Evolutionary conservation across 2,329 filamentous ascomycete species (phyloP).

Genomic region (Aspergillus amoenus): DNA sequence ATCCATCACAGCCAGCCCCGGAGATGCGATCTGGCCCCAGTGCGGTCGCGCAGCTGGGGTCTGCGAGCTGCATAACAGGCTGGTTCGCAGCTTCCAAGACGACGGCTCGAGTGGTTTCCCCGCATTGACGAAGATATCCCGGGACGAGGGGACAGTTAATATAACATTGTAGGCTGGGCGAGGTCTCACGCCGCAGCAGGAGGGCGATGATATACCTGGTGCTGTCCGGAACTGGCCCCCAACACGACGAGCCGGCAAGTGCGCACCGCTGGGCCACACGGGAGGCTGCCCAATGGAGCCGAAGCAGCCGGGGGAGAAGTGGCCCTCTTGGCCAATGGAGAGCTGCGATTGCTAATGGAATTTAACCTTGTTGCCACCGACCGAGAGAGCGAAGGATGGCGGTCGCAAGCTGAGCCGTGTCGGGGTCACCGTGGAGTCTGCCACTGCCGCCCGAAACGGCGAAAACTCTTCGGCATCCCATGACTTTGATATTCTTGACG

Average conservation of each 20-base stretch:
- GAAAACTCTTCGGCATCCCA: too few relatives aligned
- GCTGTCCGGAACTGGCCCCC: too few relatives aligned
- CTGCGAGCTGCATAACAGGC: too few relatives aligned
- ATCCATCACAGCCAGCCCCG: too few relatives aligned
- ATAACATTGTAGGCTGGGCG: neutral
- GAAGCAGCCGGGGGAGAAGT: neutral
- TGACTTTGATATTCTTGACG: too few relatives aligned
- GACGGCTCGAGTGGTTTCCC: neutral
- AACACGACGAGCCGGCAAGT: neutral
- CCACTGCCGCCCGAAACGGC: neutral
- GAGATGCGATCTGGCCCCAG: too few relatives aligned
- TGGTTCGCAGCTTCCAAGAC: too few relatives aligned
- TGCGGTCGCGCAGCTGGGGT: too few relatives aligned
- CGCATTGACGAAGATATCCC: conserved; percentile 1
- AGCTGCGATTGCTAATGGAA: neutral
- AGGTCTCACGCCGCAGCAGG: neutral
- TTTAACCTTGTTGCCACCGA: neutral
- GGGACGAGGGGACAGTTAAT: neutral
- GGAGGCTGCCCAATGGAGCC: neutral
- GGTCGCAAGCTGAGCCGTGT: too few relatives aligned
- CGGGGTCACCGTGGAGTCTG: neutral
- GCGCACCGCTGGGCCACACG: neutral
- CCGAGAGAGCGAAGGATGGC: neutral
- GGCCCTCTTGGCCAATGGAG: neutral
- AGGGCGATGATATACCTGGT: too few relatives aligned